A percentile compares a stretch with the other conserved stretches of the same genome.
Conservation (phyloP, 1,284 basidiomycete genomes). For the Omphalotus olearius region DNA sequence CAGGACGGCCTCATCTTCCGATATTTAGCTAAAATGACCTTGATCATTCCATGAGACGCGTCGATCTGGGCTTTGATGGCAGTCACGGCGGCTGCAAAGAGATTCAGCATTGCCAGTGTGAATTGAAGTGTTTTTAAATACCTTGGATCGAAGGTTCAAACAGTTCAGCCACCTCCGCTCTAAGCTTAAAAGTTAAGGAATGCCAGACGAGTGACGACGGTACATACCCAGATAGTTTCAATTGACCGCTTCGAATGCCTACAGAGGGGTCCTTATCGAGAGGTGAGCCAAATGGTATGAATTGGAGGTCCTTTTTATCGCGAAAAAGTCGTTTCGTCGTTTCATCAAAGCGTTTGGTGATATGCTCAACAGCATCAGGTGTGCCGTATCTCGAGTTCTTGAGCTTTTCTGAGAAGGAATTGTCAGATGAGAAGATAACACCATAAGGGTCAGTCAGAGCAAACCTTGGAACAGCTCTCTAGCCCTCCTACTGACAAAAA, state of each 20-base stretch:
- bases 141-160: constrained; percentile 73
- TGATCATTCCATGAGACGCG: constrained; percentile 59
- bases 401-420: constrained; percentile 50
- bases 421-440: constrained; percentile 3
- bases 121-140: constrained; percentile 17
- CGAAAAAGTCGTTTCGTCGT: constrained; percentile 76
- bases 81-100: constrained; percentile 45
- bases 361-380: constrained; percentile 64
- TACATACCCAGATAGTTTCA: constrained; percentile 65
- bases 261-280: constrained; percentile 66
- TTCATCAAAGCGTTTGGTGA: constrained; percentile 72
- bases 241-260: constrained; percentile 65
- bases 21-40: constrained; percentile 33
- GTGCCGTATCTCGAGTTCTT: constrained; percentile 66
- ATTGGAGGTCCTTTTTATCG: constrained; percentile 60
- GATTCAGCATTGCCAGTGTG: too few relatives aligned
- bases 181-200: constrained; percentile 20
- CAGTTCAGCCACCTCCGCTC: constrained; percentile 59
- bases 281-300: constrained; percentile 72
- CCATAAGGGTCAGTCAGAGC: constrained; percentile 1
- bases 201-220: not conserved
- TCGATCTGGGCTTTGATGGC: constrained; percentile 71
- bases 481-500: constrained; percentile 74
- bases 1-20: not conserved
- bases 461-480: constrained; percentile 63